These are phyloP conservation scores for Nemania bipapillata DNA, from an alignment of 2,329 filamentous ascomycete species.

Conservation along the genomic window DNA sequence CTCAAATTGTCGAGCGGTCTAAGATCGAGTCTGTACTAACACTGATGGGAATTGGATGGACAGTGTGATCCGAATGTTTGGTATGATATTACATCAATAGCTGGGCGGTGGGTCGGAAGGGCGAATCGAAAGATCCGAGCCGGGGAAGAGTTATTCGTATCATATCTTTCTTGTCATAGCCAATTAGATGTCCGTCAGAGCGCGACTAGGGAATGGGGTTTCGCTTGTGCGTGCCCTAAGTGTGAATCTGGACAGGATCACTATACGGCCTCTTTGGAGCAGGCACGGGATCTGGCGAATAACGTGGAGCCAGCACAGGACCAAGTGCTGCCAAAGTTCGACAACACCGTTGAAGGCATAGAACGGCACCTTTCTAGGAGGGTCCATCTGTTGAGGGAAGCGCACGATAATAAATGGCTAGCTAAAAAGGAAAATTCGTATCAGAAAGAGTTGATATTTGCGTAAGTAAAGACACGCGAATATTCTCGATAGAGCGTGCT, in stretches of 20 bases:
- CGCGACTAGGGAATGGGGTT: neutral
- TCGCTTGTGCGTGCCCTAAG: conserved; percentile 11
- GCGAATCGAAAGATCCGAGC: conserved; percentile 6
- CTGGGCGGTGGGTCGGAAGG: conserved; percentile 13
- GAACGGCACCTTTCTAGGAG: neutral
- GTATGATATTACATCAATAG: neutral
- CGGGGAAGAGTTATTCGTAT: conserved; percentile 21
- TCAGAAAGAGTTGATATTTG: conserved; percentile 10
- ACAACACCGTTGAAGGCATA: neutral
- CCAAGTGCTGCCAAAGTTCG: neutral
- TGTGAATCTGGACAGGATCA: conserved; percentile 3
- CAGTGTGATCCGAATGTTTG: conserved; percentile 29
- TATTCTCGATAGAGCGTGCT: neutral
- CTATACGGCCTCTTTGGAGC: conserved; percentile 26
- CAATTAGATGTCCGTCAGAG: neutral
- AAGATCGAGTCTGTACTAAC: neutral
- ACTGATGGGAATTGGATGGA: neutral
- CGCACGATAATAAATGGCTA: neutral
- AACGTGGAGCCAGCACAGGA: neutral
- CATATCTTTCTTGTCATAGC: neutral
- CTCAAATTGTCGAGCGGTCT: neutral
- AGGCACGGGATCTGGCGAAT: conserved; percentile 3
- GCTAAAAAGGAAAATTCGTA: neutral
- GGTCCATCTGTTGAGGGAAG: conserved; percentile 3
- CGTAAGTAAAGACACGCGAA: neutral